Base-by-base conservation (phyloP, 2,329 filamentous ascomycete genomes). In the Phialophora macrospora region DNA sequence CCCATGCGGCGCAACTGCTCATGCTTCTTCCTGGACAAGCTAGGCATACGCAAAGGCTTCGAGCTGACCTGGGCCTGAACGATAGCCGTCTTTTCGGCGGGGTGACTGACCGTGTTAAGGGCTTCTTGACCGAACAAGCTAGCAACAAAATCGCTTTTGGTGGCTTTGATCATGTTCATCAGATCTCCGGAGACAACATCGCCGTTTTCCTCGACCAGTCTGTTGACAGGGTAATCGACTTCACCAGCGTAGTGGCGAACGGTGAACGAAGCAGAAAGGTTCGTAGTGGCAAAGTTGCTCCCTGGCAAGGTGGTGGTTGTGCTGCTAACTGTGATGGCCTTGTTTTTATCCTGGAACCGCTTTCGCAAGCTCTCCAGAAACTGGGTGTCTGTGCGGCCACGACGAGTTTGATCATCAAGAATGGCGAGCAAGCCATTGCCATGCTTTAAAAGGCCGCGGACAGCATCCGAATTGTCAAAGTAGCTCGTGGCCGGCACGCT, bases 11-110 rank as follows among this genome's bases (percentile, higher is more conserved):
- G 79, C 8, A 82, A 78, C 60, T 84, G 81, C 57, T 85, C 85
- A 3, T 84, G 86, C 80, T 91, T 96, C 72, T 88, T 88, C 32
- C 91, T 89, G 48, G 96, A 94, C 78, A 99, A 92, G 75, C 93
- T 97, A 0, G 95, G 95, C 76, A 92, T 91, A 63, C 95, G 88
- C 76, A 93, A 88, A 1, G 95, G 95, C 80, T 96, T 97, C 2
- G 94, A 98, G 80, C 93, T 96, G 71, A 99, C 92, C 55, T 93
- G 93, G 1, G 94, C 95, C 79, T 99, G 94, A 83, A 98, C 92
- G 67, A 99, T 93, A 0, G 95, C 92, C 0, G 87, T 89, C 73
- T 88, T 90, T 78, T 99, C 95, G 72, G 93, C 89, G 0, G 95
- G 95, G 75, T 99, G 95, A n/a, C 92, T 88, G 32, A 97, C 87